A percentile compares a stretch with the other conserved stretches of the same genome.
phyloP scores from a whole-genome alignment of 768 basidiomycete species.

The Pleurotus sapidus region DNA sequence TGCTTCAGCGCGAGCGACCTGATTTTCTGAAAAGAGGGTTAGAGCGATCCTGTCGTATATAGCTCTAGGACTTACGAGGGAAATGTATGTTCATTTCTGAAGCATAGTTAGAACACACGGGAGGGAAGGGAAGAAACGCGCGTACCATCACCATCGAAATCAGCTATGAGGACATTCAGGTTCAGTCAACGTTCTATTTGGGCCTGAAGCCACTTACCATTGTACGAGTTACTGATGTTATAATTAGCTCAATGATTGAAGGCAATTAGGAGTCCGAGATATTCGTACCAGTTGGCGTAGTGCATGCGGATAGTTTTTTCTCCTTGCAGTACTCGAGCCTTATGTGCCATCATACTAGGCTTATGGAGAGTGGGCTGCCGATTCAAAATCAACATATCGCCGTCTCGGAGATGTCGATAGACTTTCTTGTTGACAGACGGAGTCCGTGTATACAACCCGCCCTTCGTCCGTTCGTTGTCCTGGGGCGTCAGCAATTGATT shows the following conservation, averaged over 20 bases:
- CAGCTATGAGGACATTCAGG: slow-evolving; percentile 43
- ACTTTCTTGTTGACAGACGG: slow-evolving; percentile 94
- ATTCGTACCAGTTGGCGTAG: slow-evolving; percentile 92
- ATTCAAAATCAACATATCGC: slow-evolving; percentile 93
- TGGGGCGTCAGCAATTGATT: slow-evolving; percentile 93
- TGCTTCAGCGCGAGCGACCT: slow-evolving; percentile 92
- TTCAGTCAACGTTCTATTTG: no score
- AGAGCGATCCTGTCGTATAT: neutral
- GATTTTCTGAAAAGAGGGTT: slow-evolving; percentile 63
- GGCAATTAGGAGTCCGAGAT: neutral
- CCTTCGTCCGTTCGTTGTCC: slow-evolving; percentile 59
- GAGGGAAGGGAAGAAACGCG: slow-evolving; percentile 8
- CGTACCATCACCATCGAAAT: slow-evolving; percentile 90
- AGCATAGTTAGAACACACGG: slow-evolving; percentile 15
- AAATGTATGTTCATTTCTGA: slow-evolving; percentile 99
- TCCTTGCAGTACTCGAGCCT: slow-evolving; percentile 85
- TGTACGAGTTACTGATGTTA: slow-evolving; percentile 87
- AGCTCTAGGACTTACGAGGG: slow-evolving; percentile 63
- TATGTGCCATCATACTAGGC: slow-evolving; percentile 99
- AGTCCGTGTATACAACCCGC: slow-evolving; percentile 73
- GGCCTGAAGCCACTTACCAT: slow-evolving; percentile 50
- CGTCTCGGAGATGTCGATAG: slow-evolving; percentile 90
- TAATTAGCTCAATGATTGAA: no score
- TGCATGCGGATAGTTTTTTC: slow-evolving; percentile 99
- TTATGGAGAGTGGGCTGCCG: slow-evolving; percentile 98